Percentiles rank a stretch among this genome's conserved stretches.
phyloP scores from a whole-genome alignment of 805 yeast genomes.

The Wickerhamiella sergipiensis region DNA sequence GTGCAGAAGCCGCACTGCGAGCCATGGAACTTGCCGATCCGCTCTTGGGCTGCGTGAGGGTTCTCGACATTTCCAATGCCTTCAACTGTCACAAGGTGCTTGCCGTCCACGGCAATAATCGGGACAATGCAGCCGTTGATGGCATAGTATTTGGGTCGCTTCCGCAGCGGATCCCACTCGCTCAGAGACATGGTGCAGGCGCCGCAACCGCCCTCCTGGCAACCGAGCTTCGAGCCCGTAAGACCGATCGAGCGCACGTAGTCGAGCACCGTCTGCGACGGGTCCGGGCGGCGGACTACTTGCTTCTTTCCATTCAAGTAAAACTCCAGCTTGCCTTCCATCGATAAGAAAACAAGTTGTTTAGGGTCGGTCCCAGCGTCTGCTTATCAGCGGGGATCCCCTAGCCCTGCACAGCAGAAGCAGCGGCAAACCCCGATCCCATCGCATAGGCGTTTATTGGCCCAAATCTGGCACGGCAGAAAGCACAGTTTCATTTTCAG shows the following conservation, averaged over 20 bases:
- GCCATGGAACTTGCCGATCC: constrained; percentile 36
- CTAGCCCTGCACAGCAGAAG: not conserved
- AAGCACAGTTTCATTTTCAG: too few relatives aligned
- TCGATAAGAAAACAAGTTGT: not conserved
- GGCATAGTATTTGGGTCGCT: constrained; percentile 26
- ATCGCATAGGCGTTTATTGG: not conserved
- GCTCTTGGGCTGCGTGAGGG: constrained; percentile 37
- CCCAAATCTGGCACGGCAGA: not conserved
- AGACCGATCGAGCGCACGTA: constrained; percentile 29
- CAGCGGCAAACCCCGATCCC: not conserved
- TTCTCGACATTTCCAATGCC: constrained; percentile 31
- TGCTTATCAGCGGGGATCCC: not conserved
- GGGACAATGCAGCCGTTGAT: constrained; percentile 37
- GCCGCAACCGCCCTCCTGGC: constrained; percentile 40
- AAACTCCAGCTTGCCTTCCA: constrained; percentile 16
- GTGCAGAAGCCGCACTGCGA: constrained; percentile 41
- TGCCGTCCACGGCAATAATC: constrained; percentile 32
- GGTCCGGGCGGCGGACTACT: constrained; percentile 28
- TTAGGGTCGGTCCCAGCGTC: not conserved
- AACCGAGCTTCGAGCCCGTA: constrained; percentile 35
- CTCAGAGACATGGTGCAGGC: constrained; percentile 35
- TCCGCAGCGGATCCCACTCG: constrained; percentile 20
- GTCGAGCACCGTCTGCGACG: constrained; percentile 32
- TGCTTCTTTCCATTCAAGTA: constrained; percentile 30
- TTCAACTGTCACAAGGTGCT: constrained; percentile 34